Evolutionary conservation across 345 rosid species (phyloP).

Genomic region (Eucalyptus camaldulensis): DNA sequence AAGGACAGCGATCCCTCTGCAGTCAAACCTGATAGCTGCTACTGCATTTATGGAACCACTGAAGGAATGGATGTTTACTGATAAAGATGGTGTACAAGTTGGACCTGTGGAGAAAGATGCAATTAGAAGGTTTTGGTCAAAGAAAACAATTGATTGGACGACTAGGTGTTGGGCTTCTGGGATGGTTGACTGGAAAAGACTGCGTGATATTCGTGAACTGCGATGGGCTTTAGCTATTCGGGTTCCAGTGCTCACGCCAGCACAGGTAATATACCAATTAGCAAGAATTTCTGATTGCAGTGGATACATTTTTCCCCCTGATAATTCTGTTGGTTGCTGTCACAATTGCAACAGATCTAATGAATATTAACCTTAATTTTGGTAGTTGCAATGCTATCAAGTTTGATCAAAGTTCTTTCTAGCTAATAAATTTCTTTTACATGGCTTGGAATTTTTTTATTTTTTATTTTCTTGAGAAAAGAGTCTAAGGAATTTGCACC

Average conservation of each 20-base stretch:
- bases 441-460: background rate
- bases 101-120: constrained; percentile 98
- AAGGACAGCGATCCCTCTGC: constrained; percentile 93
- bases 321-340: background rate
- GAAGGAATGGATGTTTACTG: constrained; percentile 93
- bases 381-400: background rate
- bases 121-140: constrained; percentile 92
- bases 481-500: background rate
- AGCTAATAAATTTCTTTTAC: background rate
- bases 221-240: constrained; percentile 91
- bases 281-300: background rate
- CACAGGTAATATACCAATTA: constrained; percentile 49
- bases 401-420: background rate
- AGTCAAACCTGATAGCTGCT: constrained; percentile 94
- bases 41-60: constrained; percentile 99
- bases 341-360: background rate
- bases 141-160: constrained; percentile 80
- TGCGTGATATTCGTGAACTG: constrained; percentile 97
- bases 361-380: background rate
- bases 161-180: constrained; percentile 95
- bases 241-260: constrained; percentile 89
- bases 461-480: background rate
- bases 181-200: constrained; percentile 90
- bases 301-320: background rate
- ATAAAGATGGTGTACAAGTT: constrained; percentile 63